Evolutionary conservation across 495 filamentous ascomycete species (phyloP), one percentile per base, ranked within the genome.

Genomic region (Podospora bellae-mahoneyi): DNA sequence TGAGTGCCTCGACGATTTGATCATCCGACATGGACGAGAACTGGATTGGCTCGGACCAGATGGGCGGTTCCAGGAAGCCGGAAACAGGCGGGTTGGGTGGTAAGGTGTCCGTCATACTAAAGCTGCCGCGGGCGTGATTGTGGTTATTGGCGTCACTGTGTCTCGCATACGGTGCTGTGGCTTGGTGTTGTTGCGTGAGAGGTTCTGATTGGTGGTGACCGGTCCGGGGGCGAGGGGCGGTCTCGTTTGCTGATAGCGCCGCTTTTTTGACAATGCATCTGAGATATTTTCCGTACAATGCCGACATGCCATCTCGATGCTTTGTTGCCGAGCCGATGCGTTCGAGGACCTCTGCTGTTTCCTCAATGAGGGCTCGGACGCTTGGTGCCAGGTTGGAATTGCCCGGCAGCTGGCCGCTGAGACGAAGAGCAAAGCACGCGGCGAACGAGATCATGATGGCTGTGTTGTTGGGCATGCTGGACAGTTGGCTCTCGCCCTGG

Each of bases 361-460:
- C 89, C 67, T 88, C 86, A 63, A 92, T 91, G 23, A 92, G 77
- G 15, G 84, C 85, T 16, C 88, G 78, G 5, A 91, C 87, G 65
- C 89, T 91, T 1, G 89, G 88, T 9, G 89, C 87, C 4, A 91
- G 76, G 56, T 84, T 88, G 10, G 86, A 88, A 68, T 84, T 84
- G 30, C 80, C 82, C 5, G 83, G 78, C 13, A 85, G 83, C 63
- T 87, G 84, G 1, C 85, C 81, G 69, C 87, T 88, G 7, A 91
- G 84, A 44, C 85, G 85, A 23, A 92, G 80, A 1, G 89, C 88
- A 60, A 90, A 89, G 71, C 89, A 90, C 19, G 89, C 89, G 1
- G 89, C 89, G 65, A 90, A 92, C 4, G 89, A 89, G 26, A 91
- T 90, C 89, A 91, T 91, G 69, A 91, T 91, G 54, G 88, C 87